These are phyloP conservation scores for Pachyrhizus erosus DNA, from an alignment of 306 rosid species.

Conservation along the genomic window DNA sequence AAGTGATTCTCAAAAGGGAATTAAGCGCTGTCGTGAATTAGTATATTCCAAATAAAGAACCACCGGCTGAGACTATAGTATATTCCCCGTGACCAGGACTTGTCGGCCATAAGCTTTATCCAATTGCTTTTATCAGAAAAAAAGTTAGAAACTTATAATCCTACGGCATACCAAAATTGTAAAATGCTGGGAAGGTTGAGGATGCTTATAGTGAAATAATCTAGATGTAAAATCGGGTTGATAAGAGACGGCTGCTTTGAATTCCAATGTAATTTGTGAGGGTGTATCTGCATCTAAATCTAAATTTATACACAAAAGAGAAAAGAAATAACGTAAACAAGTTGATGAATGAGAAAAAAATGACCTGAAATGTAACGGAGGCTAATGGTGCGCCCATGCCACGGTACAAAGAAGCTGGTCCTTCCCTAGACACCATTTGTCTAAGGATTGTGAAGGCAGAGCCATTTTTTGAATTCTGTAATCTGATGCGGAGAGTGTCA, in stretches of 20 bases:
- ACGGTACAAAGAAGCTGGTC: slow-evolving; percentile 73
- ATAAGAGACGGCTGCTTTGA: slow-evolving; percentile 31
- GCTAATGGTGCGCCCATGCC: slow-evolving; percentile 93
- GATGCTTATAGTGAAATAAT: not conserved
- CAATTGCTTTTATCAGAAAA: slow-evolving; percentile 23
- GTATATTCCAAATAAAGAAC: slow-evolving; percentile 25
- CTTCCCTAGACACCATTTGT: slow-evolving; percentile 61
- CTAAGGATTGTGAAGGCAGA: slow-evolving; percentile 68
- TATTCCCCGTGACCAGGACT: not conserved
- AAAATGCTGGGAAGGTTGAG: not conserved
- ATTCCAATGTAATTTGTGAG: not conserved
- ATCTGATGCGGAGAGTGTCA: slow-evolving; percentile 74
- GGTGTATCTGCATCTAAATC: slow-evolving; percentile 3
- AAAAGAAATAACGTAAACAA: not conserved
- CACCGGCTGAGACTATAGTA: not conserved
- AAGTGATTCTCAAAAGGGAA: slow-evolving; percentile 17
- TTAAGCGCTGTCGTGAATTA: not conserved
- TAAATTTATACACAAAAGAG: not conserved
- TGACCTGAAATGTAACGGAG: slow-evolving; percentile 88
- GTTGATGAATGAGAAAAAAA: not conserved
- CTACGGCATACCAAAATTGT: not conserved
- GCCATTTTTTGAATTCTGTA: slow-evolving; percentile 58
- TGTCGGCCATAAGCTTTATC: not conserved
- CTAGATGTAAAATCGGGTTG: not conserved
- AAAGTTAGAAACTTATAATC: not conserved